Conservation (phyloP, 208 protist species). For the Trypanosoma conorhini region DNA sequence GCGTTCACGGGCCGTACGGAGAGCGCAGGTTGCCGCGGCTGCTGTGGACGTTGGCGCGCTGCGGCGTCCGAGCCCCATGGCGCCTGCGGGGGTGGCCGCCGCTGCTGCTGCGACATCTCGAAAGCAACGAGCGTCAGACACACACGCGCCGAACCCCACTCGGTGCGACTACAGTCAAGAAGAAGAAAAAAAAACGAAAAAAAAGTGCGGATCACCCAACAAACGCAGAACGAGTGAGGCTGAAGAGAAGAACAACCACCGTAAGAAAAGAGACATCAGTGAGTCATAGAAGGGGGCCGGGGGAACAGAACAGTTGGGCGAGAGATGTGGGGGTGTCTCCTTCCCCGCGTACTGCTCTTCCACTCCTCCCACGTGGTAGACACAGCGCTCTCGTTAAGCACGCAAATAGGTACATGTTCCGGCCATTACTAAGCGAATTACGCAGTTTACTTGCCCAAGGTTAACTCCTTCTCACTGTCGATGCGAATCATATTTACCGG, state of each 20-base stretch:
- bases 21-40: neutral
- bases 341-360: neutral
- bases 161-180: too few species aligned
- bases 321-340: neutral
- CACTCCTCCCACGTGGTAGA: neutral
- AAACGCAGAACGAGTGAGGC: constrained; percentile 4
- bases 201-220: neutral
- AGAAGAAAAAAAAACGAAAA: neutral
- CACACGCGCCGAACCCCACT: neutral
- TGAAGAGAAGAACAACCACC: constrained; percentile 10
- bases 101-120: neutral
- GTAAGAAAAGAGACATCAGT: constrained; percentile 4
- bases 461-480: constrained; percentile 6
- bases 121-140: neutral
- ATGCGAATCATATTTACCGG: constrained; percentile 57
- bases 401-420: neutral
- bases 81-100: neutral
- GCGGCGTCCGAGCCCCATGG: neutral
- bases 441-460: neutral
- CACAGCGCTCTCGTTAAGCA: neutral
- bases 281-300: neutral
- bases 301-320: neutral
- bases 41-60: neutral
- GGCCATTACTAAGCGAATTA: neutral
- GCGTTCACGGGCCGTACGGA: neutral